phyloP scores from a whole-genome alignment of 192 early-diverging fungal species.

The Gigaspora rosea region DNA sequence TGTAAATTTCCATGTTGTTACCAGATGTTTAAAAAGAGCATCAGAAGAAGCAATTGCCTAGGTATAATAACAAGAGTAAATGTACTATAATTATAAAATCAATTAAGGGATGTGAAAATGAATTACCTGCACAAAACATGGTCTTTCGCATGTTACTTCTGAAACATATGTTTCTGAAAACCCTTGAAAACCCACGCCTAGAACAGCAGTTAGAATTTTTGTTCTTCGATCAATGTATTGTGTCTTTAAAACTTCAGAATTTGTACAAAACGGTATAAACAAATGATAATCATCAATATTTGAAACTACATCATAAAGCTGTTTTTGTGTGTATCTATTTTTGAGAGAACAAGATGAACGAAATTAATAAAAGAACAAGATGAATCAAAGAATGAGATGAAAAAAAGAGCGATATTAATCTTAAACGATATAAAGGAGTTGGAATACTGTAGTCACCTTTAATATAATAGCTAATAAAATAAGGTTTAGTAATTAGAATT shows the following conservation, averaged over 20 bases:
- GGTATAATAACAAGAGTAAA: neutral
- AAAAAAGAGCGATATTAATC: no score
- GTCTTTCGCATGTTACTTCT: slow-evolving; percentile 65
- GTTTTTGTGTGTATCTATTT: slow-evolving; percentile 61
- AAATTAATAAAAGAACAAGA: neutral
- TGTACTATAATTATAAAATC: slow-evolving; percentile 16
- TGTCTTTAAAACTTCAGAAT: slow-evolving; percentile 59
- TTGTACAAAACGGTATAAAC: slow-evolving; percentile 84
- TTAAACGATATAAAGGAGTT: no score
- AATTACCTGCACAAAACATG: slow-evolving; percentile 61
- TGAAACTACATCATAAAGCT: slow-evolving; percentile 80
- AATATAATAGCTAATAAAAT: no score
- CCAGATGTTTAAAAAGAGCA: slow-evolving; percentile 64
- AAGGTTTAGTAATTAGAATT: no score
- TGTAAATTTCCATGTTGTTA: slow-evolving; percentile 67
- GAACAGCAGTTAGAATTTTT: slow-evolving; percentile 40
- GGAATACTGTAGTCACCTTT: no score
- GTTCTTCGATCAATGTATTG: slow-evolving; percentile 19
- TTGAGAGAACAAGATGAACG: neutral
- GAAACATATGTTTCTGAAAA: slow-evolving; percentile 81
- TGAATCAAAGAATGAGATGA: no score
- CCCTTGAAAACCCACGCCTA: slow-evolving; percentile 78
- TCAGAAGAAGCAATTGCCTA: slow-evolving; percentile 62
- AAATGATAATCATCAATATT: slow-evolving; percentile 78
- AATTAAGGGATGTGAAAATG: neutral